Evolutionary conservation across 305 asterid genomes (phyloP), one percentile per base, ranked within the genome.

Genomic region (Fraxinus floribunda): DNA sequence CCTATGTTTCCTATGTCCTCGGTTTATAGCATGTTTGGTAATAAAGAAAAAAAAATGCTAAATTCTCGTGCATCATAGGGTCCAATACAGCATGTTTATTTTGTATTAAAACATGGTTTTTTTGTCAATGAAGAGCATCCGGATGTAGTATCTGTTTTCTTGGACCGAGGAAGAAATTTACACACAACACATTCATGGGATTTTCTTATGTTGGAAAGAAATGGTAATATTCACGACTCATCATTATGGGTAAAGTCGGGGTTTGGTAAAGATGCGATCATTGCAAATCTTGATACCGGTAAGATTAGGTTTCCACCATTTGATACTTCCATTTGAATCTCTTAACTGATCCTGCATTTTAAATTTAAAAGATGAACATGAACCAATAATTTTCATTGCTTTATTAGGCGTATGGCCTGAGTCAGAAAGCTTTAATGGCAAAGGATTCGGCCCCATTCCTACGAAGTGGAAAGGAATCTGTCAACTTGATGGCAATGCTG

Each of bases 351-450:
- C 64, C 68, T 76, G 66, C 72, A 24, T 22, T 64, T 22, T 64
- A 20, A 24, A 64, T 20, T 64, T 22, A 3, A 64, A 64, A 64
- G 72, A 2, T 64, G 72, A 22, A 64, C 16, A 64, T 22, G 34
- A 64, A 11, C 13, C 38, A 68, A 70, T 29, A 29, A 70, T 29
- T 70, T 30, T n/a, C 39, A 70, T 70, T 68, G 9, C 18, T 29
- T 26, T 70, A 13, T 26, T 52, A 80, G 88, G 91, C 60, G 87
- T 87, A 29, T 89, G 90, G 91, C 91, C 91, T 2, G 89, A 89
- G 80, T 87, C 90, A 29, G 35, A 46, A 41, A 87, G 92, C 83
- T 89, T 89, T 64, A 79, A 72, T 7, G 92, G 85, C 75, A 41
- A 87, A 3, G 87, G 86, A 0, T 84, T 75, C 55, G 92, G 88